Base-by-base conservation (phyloP, 1,284 basidiomycete species). In the Anthracocystis panici-leucophaei region DNA sequence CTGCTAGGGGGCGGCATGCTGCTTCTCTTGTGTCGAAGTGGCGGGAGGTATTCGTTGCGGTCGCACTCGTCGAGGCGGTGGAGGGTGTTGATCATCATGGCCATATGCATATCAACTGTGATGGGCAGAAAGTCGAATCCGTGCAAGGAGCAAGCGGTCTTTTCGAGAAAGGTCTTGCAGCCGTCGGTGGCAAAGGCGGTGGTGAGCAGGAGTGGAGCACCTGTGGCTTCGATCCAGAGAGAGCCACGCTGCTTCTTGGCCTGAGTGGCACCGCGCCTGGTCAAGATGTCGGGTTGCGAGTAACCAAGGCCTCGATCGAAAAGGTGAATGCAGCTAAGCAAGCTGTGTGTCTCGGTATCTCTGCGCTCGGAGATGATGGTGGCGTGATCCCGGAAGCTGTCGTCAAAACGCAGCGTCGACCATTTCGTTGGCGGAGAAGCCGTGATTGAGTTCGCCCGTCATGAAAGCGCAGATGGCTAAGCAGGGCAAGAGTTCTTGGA, bases 151-250 rank as follows among this genome's bases (percentile, higher is more conserved):
- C 74, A 76, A 6, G 74, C 74, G 14, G 57, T 76, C 46, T 67
- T 71, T 23, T 76, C 74, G 25, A 76, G 53, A 35, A 76, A 76
- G 2, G 68, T 62, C 52, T 76, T 76, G 68, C 74, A 76, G 16
- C 64, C 58, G 29, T 67, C 74, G 8, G 68, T 71, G 29, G 57
- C 65, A 40, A 76, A 62, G 12, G 68, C 68, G 5, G 74, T 66
- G 51, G 74, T 76, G 51, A 76, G 68, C 23, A 71, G 45, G 27
- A 67, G 29, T 2, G 74, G 74, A 23, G 68, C 65, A 14, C 74
- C 74, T 0, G 68, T 76, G 16, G 74, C 68, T 33, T 76, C 74
- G 27, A 76, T 65, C 57, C 56, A 64, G 5, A 66, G 57, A 10
- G 60, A 40, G n/a, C 64, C 55, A 9, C 53, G 62, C 40, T 65